phyloP scores from a whole-genome alignment of 2,329 filamentous ascomycete species.

The Trichoderma semiorbis region DNA sequence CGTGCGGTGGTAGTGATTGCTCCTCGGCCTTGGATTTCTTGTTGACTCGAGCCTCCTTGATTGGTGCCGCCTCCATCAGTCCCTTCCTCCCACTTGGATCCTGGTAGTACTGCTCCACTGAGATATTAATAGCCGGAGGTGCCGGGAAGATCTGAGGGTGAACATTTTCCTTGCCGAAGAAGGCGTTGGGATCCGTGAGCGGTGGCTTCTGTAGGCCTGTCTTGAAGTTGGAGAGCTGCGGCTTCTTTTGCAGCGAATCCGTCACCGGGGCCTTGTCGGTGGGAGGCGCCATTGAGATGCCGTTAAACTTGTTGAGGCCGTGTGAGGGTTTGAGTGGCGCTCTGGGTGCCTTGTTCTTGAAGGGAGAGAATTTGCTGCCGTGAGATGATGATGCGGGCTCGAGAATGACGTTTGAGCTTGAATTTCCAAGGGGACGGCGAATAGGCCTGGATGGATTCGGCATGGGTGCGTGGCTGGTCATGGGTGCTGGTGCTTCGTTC shows the following conservation, averaged over 20 bases:
- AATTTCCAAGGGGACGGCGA: slow-evolving; percentile 46
- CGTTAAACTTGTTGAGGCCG: slow-evolving; percentile 59
- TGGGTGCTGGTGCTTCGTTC: slow-evolving; percentile 37
- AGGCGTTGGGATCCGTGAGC: slow-evolving; percentile 38
- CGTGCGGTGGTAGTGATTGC: slow-evolving; percentile 58
- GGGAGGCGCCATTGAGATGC: slow-evolving; percentile 65
- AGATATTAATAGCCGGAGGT: slow-evolving; percentile 45
- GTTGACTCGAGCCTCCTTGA: slow-evolving; percentile 61
- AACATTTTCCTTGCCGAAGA: slow-evolving; percentile 55
- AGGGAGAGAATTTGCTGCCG: slow-evolving; percentile 61
- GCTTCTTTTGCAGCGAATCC: slow-evolving; percentile 68
- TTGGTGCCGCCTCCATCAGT: slow-evolving; percentile 69
- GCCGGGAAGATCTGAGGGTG: slow-evolving; percentile 50
- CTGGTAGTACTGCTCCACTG: slow-evolving; percentile 51
- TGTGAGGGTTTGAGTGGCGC: slow-evolving; percentile 51
- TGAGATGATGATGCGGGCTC: slow-evolving; percentile 57
- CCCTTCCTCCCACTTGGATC: slow-evolving; percentile 57
- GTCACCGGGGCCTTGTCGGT: slow-evolving; percentile 51
- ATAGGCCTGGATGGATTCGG: slow-evolving; percentile 46
- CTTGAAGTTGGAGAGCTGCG: slow-evolving; percentile 57
- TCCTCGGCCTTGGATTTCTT: slow-evolving; percentile 69
- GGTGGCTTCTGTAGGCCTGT: slow-evolving; percentile 50
- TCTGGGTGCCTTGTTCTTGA: slow-evolving; percentile 60
- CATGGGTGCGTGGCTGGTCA: slow-evolving; percentile 57
- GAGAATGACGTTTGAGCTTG: slow-evolving; percentile 62